A percentile compares a stretch with the other conserved stretches of the same genome.
Conservation (phyloP, 345 rosid species). For the Erodium maritimum region DNA sequence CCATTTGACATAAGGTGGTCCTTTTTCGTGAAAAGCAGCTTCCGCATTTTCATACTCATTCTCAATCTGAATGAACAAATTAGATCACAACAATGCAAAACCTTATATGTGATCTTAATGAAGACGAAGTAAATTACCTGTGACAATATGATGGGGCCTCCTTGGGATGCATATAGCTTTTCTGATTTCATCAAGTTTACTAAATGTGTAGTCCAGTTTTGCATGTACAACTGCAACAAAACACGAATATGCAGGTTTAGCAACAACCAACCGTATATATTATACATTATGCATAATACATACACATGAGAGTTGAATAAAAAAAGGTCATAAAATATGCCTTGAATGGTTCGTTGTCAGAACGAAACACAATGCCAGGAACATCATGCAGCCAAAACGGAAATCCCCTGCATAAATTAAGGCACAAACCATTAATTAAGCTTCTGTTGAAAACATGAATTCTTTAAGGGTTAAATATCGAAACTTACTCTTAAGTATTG, state of each 20-base stretch:
- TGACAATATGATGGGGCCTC: slow-evolving; percentile 80
- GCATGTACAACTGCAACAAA: slow-evolving; percentile 45
- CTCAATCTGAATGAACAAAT: slow-evolving; percentile 38
- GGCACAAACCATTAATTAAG: too few species aligned
- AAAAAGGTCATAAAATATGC: too few species aligned
- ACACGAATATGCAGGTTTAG: background rate
- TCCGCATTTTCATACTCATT: slow-evolving; percentile 60
- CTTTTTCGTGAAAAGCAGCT: slow-evolving; percentile 37
- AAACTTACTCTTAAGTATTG: too few species aligned
- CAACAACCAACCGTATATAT: too few species aligned
- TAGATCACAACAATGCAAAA: too few species aligned
- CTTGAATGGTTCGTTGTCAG: slow-evolving; percentile 79
- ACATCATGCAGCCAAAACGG: slow-evolving; percentile 80
- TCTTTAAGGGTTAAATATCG: too few species aligned
- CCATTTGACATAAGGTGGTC: slow-evolving; percentile 58
- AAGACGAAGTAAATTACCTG: too few species aligned
- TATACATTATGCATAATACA: too few species aligned
- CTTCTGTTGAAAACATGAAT: too few species aligned
- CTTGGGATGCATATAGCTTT: slow-evolving; percentile 64
- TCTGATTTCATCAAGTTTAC: slow-evolving; percentile 63
- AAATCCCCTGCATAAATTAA: slow-evolving; percentile 36
- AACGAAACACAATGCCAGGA: slow-evolving; percentile 53
- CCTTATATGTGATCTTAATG: too few species aligned
- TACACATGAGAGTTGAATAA: too few species aligned
- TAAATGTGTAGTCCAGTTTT: slow-evolving; percentile 38